phyloP scores from a whole-genome alignment of 148 eudicot genomes.

The Rhododendron ferrugineum region DNA sequence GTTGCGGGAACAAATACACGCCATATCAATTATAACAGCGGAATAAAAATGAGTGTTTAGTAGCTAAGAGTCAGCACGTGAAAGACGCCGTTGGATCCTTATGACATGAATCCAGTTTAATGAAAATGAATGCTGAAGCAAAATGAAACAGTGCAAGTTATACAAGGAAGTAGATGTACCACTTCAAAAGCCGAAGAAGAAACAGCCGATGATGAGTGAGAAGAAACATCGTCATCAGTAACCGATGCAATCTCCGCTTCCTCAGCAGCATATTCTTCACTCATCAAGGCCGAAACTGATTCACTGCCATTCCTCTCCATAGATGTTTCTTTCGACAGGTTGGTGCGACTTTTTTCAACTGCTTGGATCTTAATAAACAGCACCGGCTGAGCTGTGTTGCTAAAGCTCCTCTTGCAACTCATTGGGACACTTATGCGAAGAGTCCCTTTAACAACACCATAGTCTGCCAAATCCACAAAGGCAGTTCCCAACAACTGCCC shows the following conservation, averaged over 20 bases:
- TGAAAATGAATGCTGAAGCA: neutral
- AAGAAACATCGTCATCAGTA: conserved; percentile 77
- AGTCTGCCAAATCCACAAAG: conserved; percentile 73
- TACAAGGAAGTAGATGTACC: conserved; percentile 28
- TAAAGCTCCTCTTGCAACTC: conserved; percentile 63
- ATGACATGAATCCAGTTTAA: neutral
- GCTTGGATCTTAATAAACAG: conserved; percentile 58
- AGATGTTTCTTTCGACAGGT: conserved; percentile 46
- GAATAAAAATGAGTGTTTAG: neutral
- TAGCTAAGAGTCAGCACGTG: neutral
- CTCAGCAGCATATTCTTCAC: conserved; percentile 73
- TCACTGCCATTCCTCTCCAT: conserved; percentile 49
- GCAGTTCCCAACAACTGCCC: conserved; percentile 86
- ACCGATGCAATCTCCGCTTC: conserved; percentile 80
- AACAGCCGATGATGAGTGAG: conserved; percentile 63
- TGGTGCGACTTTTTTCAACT: conserved; percentile 46
- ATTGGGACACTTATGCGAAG: conserved; percentile 44
- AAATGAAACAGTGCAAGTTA: neutral
- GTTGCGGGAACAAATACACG: neutral
- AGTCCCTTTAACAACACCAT: conserved; percentile 52
- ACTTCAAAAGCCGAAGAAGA: conserved; percentile 35
- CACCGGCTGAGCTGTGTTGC: conserved; percentile 64
- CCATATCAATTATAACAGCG: neutral
- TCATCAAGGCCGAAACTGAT: conserved; percentile 70
- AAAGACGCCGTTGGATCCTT: neutral